Evolutionary conservation across 352 stramenopile species (phyloP), one percentile per base, ranked within the genome.

Genomic region (Vaucheria bursata): DNA sequence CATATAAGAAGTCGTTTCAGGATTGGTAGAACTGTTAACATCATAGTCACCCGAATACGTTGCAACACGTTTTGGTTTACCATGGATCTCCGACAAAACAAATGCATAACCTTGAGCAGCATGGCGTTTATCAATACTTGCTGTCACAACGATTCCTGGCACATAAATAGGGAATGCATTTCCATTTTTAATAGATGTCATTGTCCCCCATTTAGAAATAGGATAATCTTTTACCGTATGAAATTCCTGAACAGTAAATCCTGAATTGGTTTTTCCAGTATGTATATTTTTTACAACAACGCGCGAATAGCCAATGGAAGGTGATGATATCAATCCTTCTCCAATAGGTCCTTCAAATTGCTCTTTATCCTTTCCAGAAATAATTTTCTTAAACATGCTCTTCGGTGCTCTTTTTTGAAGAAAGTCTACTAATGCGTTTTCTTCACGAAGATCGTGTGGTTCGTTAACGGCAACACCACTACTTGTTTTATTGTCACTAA

Each of bases 201-300:
- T 59, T 18, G 45, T n/a, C n/a, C n/a, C n/a, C n/a, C 18, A 59
- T 59, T 59, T 59, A 59, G 18, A 18, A 59, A 59, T 18, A 59
- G 45, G 45, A 25, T 59, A 59, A 59, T 59, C 45, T 25, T 59
- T 59, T 25, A 25, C 45, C 25, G 45, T 59, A 59, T 18, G 25
- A 59, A 59, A 59, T 59, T 59, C 45, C 45, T 59, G 45, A 59
- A 59, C 25, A 25, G 45, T 18, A 25, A 59, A 59, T 18, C 45
- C 45, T 18, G 45, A 59, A 59, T 25, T 25, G 18, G 45, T 59
- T 59, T 18, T 18, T 18, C 45, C 45, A 18, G 18, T 25, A 25
- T 59, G 45, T 18, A 59, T 59, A 59, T 59, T 59, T 59, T 59
- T 59, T 18, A 59, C 45, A 59, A 59, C 45, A 59, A 59, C 45